Evolutionary conservation across 805 yeast species (phyloP), one percentile per base, ranked within the genome.

Genomic region (Ogataea haglerorum): DNA sequence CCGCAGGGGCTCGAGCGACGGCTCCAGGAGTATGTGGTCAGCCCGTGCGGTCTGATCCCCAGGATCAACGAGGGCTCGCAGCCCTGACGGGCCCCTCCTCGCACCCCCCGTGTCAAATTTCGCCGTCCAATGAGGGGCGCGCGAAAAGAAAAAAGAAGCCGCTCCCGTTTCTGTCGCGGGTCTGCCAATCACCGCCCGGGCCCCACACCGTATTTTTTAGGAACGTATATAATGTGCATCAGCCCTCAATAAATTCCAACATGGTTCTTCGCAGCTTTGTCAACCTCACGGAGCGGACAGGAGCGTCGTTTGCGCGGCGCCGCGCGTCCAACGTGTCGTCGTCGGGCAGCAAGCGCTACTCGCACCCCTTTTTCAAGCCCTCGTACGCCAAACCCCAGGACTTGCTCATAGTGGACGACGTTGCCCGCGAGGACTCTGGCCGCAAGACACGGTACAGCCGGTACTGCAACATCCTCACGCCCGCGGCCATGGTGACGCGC

Each of bases 291-390:
- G 55, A 48, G 39, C 51, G 52, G 18, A 46, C 53, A n/a, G 45
- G 51, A n/a, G 38, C 49, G 8, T 30, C 49, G 6, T 49, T 22
- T 25, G 42, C 34, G 12, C 34, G 39, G 10, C 41, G 47, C 32
- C 31, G 43, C 24, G 46, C 46, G 15, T 37, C 44, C 23, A 30
- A 31, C 28, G 46, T 35, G 23, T 43, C 40, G 30, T 42, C 43
- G 8, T 28, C 44, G n/a, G 38, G 45, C 9, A 10, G 8, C 23
- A 30, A 10, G 38, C 42, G 16, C 10, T 36, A 48, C 19, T 33
- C 48, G 3, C 65, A 58, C 27, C 61, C 65, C 12, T 63, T 64
- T 46, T 64, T 64, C 51, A 55, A 58, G 16, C 69, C 69, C 4
- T 58, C 63, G 7, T 64, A 64, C 44, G 45, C 52, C 13, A 48